Base-by-base conservation (phyloP, 1,284 basidiomycete species). In the Farysia itapuensis region DNA sequence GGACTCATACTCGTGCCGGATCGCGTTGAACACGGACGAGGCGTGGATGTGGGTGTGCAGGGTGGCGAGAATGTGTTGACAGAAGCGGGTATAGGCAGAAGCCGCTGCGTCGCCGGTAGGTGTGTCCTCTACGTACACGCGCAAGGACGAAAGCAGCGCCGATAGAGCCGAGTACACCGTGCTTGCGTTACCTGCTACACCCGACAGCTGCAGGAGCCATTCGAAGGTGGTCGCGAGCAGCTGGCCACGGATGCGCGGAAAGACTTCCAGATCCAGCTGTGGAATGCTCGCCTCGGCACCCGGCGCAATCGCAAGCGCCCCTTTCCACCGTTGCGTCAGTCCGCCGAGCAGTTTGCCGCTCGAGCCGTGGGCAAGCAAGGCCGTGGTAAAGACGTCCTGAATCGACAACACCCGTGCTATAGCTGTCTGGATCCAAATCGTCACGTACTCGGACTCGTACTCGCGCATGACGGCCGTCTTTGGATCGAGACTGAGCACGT, bases 401-500 rank as follows among this genome's bases (percentile, higher is more conserved):
- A 64, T 33, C 1, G 64, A 61, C 19, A 61, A 35, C n/a, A 45
- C 43, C 12, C 54, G 42, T 19, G 70, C 66, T 1, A 59, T 54
- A 2, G 64, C 51, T 2, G 58, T 49, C 32, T 67, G 66, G 20
- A 66, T 57, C 72, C 70, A 72, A 6, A 72, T 45, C 1, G 48
- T 50, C 4, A 70, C 9, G 23, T 59, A 53, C 25, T 74, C 69
- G 20, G 35, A 47, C 31, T 56, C 51, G 33, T 57, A 50, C 20
- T 52, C 56, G 2, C 31, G 25, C 43, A 23, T 43, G 16, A 21
- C 16, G 14, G 53, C 39, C 4, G 58, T 64, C 4, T 19, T 15
- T 2, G 85, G 84, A 64, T 91, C 85, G 9, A 86, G 78, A 34
- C 80, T 77, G 25, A 89, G 80, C 2, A 90, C 78, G 40, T 81